Evolutionary conservation across 2,329 filamentous ascomycete genomes (phyloP).

Genomic region (Colletotrichum plurivorum): DNA sequence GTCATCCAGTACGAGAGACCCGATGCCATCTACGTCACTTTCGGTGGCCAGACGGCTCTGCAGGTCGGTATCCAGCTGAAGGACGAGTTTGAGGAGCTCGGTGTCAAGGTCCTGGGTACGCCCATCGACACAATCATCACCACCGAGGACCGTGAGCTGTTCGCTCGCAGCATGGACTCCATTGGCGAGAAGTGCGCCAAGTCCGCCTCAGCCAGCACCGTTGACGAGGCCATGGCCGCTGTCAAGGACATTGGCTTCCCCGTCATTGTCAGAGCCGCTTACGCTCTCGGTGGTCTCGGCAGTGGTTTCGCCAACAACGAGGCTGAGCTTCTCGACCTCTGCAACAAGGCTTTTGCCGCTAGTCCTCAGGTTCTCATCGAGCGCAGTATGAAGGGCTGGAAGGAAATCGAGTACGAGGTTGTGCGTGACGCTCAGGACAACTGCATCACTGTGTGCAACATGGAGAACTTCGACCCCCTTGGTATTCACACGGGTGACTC

Average conservation of each 20-base stretch:
- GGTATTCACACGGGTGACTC: constrained; percentile 99
- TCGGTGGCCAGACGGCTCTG: constrained; percentile 97
- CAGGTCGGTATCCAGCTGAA: constrained; percentile 97
- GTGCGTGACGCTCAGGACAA: constrained; percentile 96
- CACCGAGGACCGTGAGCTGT: constrained; percentile 97
- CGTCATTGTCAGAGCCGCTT: constrained; percentile 96
- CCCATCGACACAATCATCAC: constrained; percentile 99
- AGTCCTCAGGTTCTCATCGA: constrained; percentile 97
- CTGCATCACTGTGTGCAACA: constrained; percentile 99
- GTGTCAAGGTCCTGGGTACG: constrained; percentile 94
- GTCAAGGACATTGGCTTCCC: constrained; percentile 95
- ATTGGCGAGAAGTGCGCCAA: constrained; percentile 99
- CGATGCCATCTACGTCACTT: constrained; percentile 97
- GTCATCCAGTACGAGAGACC: constrained; percentile 95
- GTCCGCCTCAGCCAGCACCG: constrained; percentile 90
- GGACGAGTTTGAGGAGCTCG: constrained; percentile 93
- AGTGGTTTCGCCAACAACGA: constrained; percentile 96
- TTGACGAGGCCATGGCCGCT: constrained; percentile 89
- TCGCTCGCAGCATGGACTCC: constrained; percentile 97
- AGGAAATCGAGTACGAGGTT: constrained; percentile 99
- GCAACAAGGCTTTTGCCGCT: constrained; percentile 93
- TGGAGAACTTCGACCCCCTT: constrained; percentile 99
- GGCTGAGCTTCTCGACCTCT: constrained; percentile 85
- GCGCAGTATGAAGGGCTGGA: constrained; percentile 99
- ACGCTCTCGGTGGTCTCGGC: constrained; percentile 93